Base-by-base conservation (phyloP, 805 yeast species). In the Starmerella riodocensis region DNA sequence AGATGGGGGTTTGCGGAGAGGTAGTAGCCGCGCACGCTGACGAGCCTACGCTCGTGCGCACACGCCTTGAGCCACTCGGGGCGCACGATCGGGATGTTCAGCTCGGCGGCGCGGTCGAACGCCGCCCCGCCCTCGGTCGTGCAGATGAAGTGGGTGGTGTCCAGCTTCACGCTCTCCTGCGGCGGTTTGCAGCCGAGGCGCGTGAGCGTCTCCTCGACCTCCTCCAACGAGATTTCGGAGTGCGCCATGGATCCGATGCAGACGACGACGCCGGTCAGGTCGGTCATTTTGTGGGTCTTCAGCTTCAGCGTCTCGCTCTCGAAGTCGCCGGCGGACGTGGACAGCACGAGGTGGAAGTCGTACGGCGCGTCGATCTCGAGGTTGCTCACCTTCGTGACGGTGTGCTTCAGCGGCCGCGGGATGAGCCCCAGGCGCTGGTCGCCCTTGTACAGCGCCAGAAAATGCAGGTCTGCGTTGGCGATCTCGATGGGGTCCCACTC, bases 21-120 rank as follows among this genome's bases (percentile, higher is more conserved):
- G 48, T 73, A 76, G 48, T 66, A 68, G 47, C 83, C 84, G 53
- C 93, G 70, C 13, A 91, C 98, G 21, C 97, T 95, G 31, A 86
- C 93, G 40, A 91, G 76, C 53, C 94, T 65, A 51, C 91, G 73
- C 54, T 86, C 96, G 31, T 69, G 59, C 52, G 82, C 93, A 63
- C 97, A 91, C 0, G 96, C 95, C 59, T 80, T 78, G 41, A 91
- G 65, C 97, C 97, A 91, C 57, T 91, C 96, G 0, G 98, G 97
- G 58, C 94, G 72, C 21, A 91, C 86, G 29, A 91, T 73, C 2
- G 98, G 98, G 40, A 91, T 84, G 55, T 85, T 91, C 64, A 74
- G 72, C 38, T 78, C 85, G 45, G 70, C 68, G 1, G 97, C 98
- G 55, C 74, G 78, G 46, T 75, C 67, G 63, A 73, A 80, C 58